Evolutionary conservation across 495 filamentous ascomycete genomes (phyloP).

Genomic region (Talaromyces nanjingensis): DNA sequence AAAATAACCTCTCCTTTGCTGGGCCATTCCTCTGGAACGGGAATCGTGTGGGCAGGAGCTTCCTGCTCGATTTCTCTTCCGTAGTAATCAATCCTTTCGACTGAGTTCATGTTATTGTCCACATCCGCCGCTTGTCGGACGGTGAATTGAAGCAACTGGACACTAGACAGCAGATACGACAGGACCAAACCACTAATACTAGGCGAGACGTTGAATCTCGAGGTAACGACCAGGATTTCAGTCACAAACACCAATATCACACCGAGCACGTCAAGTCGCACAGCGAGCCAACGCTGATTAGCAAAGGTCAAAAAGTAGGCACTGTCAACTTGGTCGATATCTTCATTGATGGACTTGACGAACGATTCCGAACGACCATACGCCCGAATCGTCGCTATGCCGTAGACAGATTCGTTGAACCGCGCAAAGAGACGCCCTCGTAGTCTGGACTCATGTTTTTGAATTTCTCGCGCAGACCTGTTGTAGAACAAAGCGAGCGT

Average conservation of each 20-base stretch:
- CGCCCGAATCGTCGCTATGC: conserved; percentile 59
- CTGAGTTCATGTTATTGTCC: conserved; percentile 64
- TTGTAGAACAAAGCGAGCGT: conserved; percentile 51
- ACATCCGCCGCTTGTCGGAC: conserved; percentile 56
- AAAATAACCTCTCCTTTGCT: conserved; percentile 16
- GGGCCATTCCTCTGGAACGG: conserved; percentile 17
- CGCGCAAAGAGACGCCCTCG: conserved; percentile 63
- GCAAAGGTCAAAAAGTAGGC: conserved; percentile 52
- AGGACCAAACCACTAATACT: conserved; percentile 41
- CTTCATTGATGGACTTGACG: conserved; percentile 49
- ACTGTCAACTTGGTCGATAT: conserved; percentile 49
- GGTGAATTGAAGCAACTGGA: conserved; percentile 46
- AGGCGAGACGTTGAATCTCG: conserved; percentile 13
- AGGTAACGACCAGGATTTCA: conserved; percentile 17
- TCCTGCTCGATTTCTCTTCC: conserved; percentile 9
- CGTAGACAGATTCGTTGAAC: conserved; percentile 54
- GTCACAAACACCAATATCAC: conserved; percentile 40
- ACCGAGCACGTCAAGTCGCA: conserved; percentile 47
- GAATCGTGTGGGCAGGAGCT: conserved; percentile 8
- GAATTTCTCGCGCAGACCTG: conserved; percentile 56
- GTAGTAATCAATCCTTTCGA: conserved; percentile 63
- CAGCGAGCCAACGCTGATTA: conserved; percentile 61
- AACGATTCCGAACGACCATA: conserved; percentile 53
- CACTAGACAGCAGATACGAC: conserved; percentile 17
- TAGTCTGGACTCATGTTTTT: conserved; percentile 55